These are phyloP conservation scores for Gracilariopsis chorda DNA, from an alignment of 23 red algal genomes.

Conservation along the genomic window DNA sequence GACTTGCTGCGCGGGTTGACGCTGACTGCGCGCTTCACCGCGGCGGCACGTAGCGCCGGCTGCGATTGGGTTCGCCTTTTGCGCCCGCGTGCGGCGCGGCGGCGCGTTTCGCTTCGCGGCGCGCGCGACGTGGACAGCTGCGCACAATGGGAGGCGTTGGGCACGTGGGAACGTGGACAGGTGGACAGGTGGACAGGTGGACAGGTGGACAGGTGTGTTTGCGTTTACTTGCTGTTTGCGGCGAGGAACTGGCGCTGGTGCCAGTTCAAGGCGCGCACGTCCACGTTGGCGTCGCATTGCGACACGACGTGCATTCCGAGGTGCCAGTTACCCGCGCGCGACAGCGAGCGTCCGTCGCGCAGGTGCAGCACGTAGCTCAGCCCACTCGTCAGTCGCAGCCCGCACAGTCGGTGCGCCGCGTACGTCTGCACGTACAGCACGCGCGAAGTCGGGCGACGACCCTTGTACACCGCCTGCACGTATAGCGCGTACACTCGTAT, in stretches of 20 bases:
- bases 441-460: neutral
- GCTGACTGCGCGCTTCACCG: too few relatives aligned
- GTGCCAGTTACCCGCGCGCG: neutral
- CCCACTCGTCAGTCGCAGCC: neutral
- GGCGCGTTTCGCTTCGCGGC: too few relatives aligned
- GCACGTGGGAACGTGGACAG: too few relatives aligned
- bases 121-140: too few relatives aligned
- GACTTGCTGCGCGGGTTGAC: too few relatives aligned
- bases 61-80: too few relatives aligned
- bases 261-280: neutral
- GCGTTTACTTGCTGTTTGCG: neutral
- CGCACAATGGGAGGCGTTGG: too few relatives aligned
- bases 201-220: too few relatives aligned
- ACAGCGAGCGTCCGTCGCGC: neutral
- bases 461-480: neutral
- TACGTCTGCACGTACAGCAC: neutral
- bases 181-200: too few relatives aligned
- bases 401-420: neutral
- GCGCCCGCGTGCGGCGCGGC: too few relatives aligned
- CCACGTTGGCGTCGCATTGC: neutral
- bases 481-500: neutral
- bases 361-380: neutral
- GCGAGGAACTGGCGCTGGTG: neutral
- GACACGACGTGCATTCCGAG: neutral
- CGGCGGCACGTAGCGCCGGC: too few relatives aligned